Evolutionary conservation across 495 filamentous ascomycete species (phyloP), one percentile per base, ranked within the genome.

Genomic region (Cercophora newfieldiana): DNA sequence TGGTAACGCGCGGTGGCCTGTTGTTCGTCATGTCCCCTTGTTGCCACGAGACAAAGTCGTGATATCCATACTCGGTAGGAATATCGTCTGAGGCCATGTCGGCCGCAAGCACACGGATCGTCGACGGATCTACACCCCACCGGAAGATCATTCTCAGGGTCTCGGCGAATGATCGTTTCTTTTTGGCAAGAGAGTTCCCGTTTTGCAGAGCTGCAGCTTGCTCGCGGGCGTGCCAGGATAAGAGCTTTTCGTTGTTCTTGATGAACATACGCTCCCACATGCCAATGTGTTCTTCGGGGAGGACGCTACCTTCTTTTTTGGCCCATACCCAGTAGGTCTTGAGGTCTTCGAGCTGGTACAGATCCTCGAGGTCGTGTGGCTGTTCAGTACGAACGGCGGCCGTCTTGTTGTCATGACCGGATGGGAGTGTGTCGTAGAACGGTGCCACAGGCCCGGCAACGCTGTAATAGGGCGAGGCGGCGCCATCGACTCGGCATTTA

Each of bases 391-490:
- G 54, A 6, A 57, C 37, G 18, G 37, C 37, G 10, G 10, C 24
- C 25, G 18, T n/a, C 26, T 22, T 22, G 54, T 57, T 22, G 19
- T 57, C 54, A 3, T 2, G 21, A n/a, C 22, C 30, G 19, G 28
- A 6, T 7, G 54, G 54, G 19, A 18, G 19, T 7, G 8, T 31
- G 28, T 26, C 54, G 30, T 57, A 57, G 26, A 25, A 57, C 24
- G 54, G 54, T 25, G 12, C 30, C 24, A 57, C 54, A 5, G 54
- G 1, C 30, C 54, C 54, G 54, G 54, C 54, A 57, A 57, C 54
- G 16, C 24, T 57, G 3, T 29, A 10, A 25, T 57, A 57, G 7
- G 54, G 3, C 24, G 21, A n/a, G 19, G 22, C 30, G 6, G 54
- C 54, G 7, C 24, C 28, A 2, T 29, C 54, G 2, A 3, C 24